Evolutionary conservation across 2,329 filamentous ascomycete genomes (phyloP).

Genomic region (Meredithiella fracta): DNA sequence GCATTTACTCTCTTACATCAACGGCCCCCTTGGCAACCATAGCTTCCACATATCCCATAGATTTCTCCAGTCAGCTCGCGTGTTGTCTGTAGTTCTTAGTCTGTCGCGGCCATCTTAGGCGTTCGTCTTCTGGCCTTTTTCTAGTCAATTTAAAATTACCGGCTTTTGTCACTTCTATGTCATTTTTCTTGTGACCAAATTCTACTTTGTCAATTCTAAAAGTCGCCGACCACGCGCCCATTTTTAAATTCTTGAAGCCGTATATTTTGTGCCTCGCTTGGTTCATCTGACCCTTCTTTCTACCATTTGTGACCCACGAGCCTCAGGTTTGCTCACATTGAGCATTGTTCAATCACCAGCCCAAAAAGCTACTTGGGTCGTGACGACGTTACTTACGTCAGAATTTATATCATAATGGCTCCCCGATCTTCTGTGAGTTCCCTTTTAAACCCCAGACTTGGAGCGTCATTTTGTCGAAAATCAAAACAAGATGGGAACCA

Average conservation of each 20-base stretch:
- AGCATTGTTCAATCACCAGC: not conserved
- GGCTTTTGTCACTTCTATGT: not conserved
- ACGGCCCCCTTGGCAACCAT: not conserved
- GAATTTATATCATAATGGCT: not conserved
- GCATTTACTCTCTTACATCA: not conserved
- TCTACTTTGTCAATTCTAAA: too few relatives aligned
- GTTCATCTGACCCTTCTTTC: not conserved
- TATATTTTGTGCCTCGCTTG: not conserved
- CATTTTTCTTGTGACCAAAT: not conserved
- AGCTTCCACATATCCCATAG: not conserved
- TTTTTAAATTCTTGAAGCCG: not conserved
- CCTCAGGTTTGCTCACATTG: not conserved
- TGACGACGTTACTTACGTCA: not conserved
- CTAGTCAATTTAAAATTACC: not conserved
- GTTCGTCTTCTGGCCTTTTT: not conserved
- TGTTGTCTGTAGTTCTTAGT: not conserved
- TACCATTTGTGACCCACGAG: not conserved
- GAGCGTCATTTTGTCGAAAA: not conserved
- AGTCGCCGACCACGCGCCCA: not conserved
- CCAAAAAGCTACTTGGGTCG: not conserved
- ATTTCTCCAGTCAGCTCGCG: not conserved
- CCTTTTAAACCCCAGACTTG: not conserved
- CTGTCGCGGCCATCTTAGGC: not conserved
- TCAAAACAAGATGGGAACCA: too few relatives aligned
- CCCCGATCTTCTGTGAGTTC: constrained; percentile 1